A percentile compares a stretch with the other conserved stretches of the same genome.
Conservation (phyloP, 192 early-diverging fungal species). For the Irineochytrium annulatum region DNA sequence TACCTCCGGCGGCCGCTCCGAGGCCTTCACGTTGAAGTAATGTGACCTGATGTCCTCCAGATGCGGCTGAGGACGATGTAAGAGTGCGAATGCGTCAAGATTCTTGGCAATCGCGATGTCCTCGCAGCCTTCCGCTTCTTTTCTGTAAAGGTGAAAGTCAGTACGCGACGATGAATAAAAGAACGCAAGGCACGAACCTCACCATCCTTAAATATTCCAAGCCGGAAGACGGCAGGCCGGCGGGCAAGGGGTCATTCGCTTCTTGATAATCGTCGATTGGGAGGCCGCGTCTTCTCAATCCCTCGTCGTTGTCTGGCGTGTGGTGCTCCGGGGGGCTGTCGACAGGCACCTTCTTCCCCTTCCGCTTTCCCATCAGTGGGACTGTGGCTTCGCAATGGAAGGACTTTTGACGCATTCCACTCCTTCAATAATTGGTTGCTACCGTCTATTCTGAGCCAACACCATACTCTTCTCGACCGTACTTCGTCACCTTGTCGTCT, state of each 20-base stretch:
- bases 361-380: neutral
- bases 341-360: neutral
- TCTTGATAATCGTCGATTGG: constrained; percentile 23
- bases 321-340: neutral
- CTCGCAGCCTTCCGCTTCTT: neutral
- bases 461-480: too few relatives aligned
- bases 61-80: neutral
- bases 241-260: constrained; percentile 8
- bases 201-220: constrained; percentile 20
- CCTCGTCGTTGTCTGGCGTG: constrained; percentile 10
- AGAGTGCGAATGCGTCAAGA: neutral
- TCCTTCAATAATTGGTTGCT: too few relatives aligned
- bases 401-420: too few relatives aligned
- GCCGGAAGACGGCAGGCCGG: neutral
- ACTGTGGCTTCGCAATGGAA: too few relatives aligned
- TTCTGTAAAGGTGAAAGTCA: neutral
- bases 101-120: neutral
- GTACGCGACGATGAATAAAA: neutral
- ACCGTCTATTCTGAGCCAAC: too few relatives aligned
- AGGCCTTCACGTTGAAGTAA: neutral
- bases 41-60: neutral
- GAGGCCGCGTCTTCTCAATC: constrained; percentile 6
- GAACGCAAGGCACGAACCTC: neutral
- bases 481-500: too few relatives aligned
- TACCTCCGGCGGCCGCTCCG: neutral